A percentile compares a stretch with the other conserved stretches of the same genome.
Evolutionary conservation across 805 yeast species (phyloP).

Genomic region (Suhomyces faveliae): DNA sequence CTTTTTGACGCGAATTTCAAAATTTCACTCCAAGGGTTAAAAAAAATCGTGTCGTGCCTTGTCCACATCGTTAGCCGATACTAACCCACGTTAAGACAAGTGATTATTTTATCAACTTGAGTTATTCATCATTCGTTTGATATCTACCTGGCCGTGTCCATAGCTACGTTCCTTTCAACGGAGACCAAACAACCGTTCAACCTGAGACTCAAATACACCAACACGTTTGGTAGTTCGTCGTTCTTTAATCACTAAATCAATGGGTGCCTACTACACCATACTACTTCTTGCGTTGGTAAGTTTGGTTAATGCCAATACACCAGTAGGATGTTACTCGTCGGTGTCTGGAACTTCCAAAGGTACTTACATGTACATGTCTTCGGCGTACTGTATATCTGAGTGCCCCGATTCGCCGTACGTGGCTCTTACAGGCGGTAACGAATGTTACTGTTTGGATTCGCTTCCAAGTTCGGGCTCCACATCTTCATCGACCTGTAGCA

Average conservation of each 20-base stretch:
- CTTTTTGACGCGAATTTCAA: conserved; percentile 5
- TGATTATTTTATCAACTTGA: background rate
- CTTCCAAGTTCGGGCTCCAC: conserved; percentile 26
- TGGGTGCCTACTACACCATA: background rate
- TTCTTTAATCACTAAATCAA: too few relatives aligned
- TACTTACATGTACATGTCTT: conserved; percentile 26
- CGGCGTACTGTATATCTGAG: conserved; percentile 25
- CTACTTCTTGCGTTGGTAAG: background rate
- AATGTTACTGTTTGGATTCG: conserved; percentile 38
- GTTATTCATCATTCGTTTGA: too few relatives aligned
- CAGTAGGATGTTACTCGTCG: conserved; percentile 31
- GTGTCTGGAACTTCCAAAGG: conserved; percentile 28
- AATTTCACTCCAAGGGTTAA: background rate
- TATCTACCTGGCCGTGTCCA: too few relatives aligned
- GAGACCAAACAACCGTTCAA: too few relatives aligned
- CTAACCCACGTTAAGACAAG: background rate
- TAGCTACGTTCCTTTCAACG: too few relatives aligned
- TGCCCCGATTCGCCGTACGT: conserved; percentile 38
- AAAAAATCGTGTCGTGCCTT: background rate
- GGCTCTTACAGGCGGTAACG: conserved; percentile 35
- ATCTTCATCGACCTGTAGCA: conserved; percentile 23
- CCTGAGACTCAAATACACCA: too few relatives aligned
- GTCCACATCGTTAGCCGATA: background rate
- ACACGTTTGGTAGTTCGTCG: too few relatives aligned
- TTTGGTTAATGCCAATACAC: conserved; percentile 1